Evolutionary conservation across 768 basidiomycete species (phyloP).

Genomic region (Lyophyllum decastes): DNA sequence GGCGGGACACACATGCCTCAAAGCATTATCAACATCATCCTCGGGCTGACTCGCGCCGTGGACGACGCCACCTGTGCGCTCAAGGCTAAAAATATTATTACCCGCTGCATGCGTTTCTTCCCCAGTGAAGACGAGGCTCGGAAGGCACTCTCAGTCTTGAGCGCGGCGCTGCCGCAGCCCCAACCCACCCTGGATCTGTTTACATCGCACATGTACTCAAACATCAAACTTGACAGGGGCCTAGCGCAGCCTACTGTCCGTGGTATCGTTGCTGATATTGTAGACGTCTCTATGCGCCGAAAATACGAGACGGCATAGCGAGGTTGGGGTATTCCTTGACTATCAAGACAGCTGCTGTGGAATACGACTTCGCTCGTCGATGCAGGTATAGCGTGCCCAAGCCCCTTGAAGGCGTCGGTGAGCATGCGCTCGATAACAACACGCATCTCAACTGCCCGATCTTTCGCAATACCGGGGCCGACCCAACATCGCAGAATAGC

Average conservation of each 20-base stretch:
- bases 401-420: too few relatives aligned
- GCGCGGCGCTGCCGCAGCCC: constrained; percentile 19
- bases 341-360: neutral
- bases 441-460: too few relatives aligned
- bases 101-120: constrained; percentile 23
- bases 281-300: neutral
- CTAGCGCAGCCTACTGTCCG: neutral
- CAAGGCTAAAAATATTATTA: constrained; percentile 29
- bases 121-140: constrained; percentile 26
- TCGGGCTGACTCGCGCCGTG: constrained; percentile 28
- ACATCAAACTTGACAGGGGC: constrained; percentile 22
- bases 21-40: constrained; percentile 30
- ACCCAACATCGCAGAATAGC: too few relatives aligned
- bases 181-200: constrained; percentile 28
- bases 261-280: neutral
- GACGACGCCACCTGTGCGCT: constrained; percentile 26
- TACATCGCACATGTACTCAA: constrained; percentile 35
- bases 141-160: constrained; percentile 24
- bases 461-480: too few relatives aligned
- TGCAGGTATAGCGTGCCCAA: too few relatives aligned
- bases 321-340: neutral
- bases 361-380: too few relatives aligned
- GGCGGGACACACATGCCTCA: constrained; percentile 26
- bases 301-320: neutral
- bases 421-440: too few relatives aligned